Evolutionary conservation across 805 yeast genomes (phyloP), one percentile per base, ranked within the genome.

Genomic region (Nakazawaea ernobii): DNA sequence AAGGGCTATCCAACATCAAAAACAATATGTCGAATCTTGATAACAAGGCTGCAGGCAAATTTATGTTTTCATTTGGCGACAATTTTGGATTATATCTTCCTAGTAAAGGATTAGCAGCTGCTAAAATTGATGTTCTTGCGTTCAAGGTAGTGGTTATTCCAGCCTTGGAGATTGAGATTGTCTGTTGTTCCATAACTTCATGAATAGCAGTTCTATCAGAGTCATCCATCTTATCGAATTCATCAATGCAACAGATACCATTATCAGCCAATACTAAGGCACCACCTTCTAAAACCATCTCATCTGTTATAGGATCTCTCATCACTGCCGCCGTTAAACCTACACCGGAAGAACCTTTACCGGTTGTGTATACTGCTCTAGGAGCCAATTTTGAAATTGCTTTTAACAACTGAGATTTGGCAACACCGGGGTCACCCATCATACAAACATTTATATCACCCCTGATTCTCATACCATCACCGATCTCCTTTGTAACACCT

Each of bases 361-460:
- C 99, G 1, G 99, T 94, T 8, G 99, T 94, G 66, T 94, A 94
- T 29, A 94, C 95, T 43, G 96, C 95, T 60, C 98, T 77, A 29
- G 99, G 99, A 3, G 98, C 94, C 46, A 94, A 86, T 58, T 91
- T 89, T 50, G 89, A 77, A 54, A 94, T 88, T 32, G 95, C 85
- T 63, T 94, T 94, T 53, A 94, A 73, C 60, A 94, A 72, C 74
- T 94, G 99, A 2, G 98, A 94, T 68, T 94, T 94, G 60, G 99
- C 99, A 46, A 94, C 99, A 74, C 99, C 99, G 37, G 99, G 99
- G 62, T 94, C 99, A 58, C 99, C 99, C 97, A 94, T 92, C 45
- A 94, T 74, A 69, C 97, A 85, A 47, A 94, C 79, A 61, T 94
- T 94, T 56, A 94, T 87, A 63, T 94, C 99, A 59, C 99, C 99